Evolutionary conservation across 495 filamentous ascomycete genomes (phyloP).

Genomic region (Podospora bellae-mahoneyi): DNA sequence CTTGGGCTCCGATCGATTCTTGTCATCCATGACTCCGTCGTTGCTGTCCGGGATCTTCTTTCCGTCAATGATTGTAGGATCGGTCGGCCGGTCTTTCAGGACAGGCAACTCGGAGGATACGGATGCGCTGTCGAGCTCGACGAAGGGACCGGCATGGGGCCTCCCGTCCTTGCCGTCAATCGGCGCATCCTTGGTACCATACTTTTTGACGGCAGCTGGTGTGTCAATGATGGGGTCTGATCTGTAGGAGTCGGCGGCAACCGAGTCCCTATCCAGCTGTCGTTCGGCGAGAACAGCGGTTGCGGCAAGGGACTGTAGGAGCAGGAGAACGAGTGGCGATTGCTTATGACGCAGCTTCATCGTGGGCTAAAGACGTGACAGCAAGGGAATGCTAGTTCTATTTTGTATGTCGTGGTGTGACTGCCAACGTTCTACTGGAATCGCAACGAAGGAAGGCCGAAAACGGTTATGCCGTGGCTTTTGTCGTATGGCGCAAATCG

Average conservation of each 20-base stretch:
- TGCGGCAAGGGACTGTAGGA: conserved; percentile 44
- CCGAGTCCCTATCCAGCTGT: conserved; percentile 20
- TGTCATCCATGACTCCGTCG: conserved; percentile 91
- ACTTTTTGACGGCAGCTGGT: conserved; percentile 33
- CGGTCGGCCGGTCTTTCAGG: conserved; percentile 47
- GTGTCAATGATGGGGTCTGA: conserved; percentile 16
- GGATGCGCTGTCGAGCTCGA: conserved; percentile 56
- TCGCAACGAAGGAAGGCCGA: background rate
- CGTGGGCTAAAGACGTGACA: conserved; percentile 16
- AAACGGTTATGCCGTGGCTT: background rate
- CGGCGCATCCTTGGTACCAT: conserved; percentile 81
- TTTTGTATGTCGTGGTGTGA: background rate
- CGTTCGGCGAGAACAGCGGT: conserved; percentile 29
- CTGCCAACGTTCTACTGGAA: background rate
- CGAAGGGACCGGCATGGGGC: conserved; percentile 87
- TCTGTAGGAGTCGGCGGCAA: conserved; percentile 10
- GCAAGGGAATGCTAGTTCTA: background rate
- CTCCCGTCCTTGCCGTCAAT: conserved; percentile 95
- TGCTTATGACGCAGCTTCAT: conserved; percentile 43
- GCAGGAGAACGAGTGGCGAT: conserved; percentile 43
- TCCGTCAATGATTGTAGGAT: conserved; percentile 55
- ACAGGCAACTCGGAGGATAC: conserved; percentile 42
- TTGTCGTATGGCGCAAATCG: background rate
- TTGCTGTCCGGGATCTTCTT: conserved; percentile 70
- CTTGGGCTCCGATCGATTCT: conserved; percentile 65